Base-by-base conservation (phyloP, 2,329 filamentous ascomycete genomes). In the Ilyonectria destructans region DNA sequence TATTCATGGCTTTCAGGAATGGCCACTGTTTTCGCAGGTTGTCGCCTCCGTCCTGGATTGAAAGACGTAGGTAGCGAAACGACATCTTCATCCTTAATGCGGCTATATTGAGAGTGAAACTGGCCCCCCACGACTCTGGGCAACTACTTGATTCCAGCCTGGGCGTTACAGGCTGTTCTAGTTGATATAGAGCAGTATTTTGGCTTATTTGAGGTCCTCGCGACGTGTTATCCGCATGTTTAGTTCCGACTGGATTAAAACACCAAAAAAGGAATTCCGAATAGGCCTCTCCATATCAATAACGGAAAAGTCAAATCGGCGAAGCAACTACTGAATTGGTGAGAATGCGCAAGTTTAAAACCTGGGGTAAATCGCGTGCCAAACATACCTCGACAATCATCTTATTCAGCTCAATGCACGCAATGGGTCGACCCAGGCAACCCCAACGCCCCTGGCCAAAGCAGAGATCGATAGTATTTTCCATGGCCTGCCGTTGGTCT, bases 361-460 rank as follows among this genome's bases (percentile, higher is more conserved):
- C 12, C 17, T 7, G 23, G 10, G 2, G 10, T 4, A 19, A 5
- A 8, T 2, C 7, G 3, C 12, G 17, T 29, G 8, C 8, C 2
- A 17, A 58, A 26, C 55, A 62, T 68, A 55, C 61, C 61, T 65
- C 56, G 13, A 58, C 35, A 23, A 65, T n/a, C 60, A 68, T 61
- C 37, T 65, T 65, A 8, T 68, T 60, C 3, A 65, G 60, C 29
- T 68, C 60, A 9, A 68, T 60, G 19, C 52, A 29, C 2, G 56
- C 60, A 37, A 68, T 64, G 1, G 61, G 60, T 12, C 61, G 40
- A 17, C 65, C 64, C 8, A 63, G 19, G 31, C 65, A 63, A 12
- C 48, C 55, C 59, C 59, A 63, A 15, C 59, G 46, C 4, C 65
- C 60, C 17, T 68, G 51, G 2, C 65, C 60, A 9, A 68, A 68